Conservation (phyloP, 805 yeast species). For the Vanderwaltozyma polyspora region DNA sequence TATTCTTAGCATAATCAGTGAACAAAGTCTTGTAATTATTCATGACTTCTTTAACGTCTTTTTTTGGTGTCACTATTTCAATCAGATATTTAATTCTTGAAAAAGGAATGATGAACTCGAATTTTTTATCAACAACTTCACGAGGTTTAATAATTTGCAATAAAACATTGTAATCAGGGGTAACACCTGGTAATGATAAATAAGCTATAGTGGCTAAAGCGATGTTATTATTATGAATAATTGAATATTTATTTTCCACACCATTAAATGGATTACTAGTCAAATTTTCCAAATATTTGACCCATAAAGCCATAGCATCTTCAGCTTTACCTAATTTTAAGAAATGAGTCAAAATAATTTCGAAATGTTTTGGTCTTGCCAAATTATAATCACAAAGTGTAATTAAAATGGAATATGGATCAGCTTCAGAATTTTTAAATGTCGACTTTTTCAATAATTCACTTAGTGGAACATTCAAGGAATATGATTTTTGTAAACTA, state of each 20-base stretch:
- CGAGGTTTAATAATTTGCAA: slow-evolving; percentile 18
- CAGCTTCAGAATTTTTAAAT: slow-evolving; percentile 2
- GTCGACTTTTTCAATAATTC: neutral
- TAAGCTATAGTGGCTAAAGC: slow-evolving; percentile 19
- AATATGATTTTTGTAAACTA: neutral
- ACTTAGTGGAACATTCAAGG: neutral
- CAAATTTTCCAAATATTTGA: slow-evolving; percentile 17
- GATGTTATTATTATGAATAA: slow-evolving; percentile 12
- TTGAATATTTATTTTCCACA: slow-evolving; percentile 3
- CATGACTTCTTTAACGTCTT: neutral
- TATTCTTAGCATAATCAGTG: slow-evolving; percentile 6
- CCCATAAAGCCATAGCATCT: slow-evolving; percentile 25
- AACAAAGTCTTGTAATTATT: slow-evolving; percentile 4
- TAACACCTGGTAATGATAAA: slow-evolving; percentile 13
- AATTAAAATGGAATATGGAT: slow-evolving; percentile 20
- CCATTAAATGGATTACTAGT: slow-evolving; percentile 9
- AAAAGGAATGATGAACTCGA: slow-evolving; percentile 11
- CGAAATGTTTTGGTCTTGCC: slow-evolving; percentile 22
- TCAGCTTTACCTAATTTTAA: slow-evolving; percentile 11
- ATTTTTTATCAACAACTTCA: too few relatives aligned
- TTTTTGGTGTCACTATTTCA: neutral
- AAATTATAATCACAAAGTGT: slow-evolving; percentile 16
- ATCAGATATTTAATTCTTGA: slow-evolving; percentile 2
- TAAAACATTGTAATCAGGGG: slow-evolving; percentile 13
- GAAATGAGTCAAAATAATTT: slow-evolving; percentile 15